These are phyloP conservation scores for Cymodocea nodosa DNA, from an alignment of 116 monocot genomes.

Conservation along the genomic window DNA sequence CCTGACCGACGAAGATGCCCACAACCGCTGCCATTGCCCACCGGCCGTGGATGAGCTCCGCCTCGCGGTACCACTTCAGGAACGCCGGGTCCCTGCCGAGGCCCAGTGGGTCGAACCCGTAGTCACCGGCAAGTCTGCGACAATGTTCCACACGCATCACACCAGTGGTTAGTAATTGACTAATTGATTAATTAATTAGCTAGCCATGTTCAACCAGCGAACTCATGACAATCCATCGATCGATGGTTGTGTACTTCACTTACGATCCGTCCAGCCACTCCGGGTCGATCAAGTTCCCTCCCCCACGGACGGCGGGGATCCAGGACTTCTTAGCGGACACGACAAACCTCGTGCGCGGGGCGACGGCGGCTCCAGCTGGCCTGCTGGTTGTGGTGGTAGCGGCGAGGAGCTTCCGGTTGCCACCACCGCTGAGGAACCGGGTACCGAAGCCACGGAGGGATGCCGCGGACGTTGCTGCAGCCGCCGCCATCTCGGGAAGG, in stretches of 20 bases:
- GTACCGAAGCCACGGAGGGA: slow-evolving; percentile 1
- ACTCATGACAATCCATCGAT: neutral
- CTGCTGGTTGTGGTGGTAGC: neutral
- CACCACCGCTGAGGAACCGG: slow-evolving; percentile 6
- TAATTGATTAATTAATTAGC: neutral
- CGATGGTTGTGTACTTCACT: slow-evolving; percentile 17
- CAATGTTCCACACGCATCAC: neutral
- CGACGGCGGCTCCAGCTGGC: too few species aligned
- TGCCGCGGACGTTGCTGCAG: slow-evolving; percentile 4
- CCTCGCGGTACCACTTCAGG: slow-evolving; percentile 98
- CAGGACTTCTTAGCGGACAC: slow-evolving; percentile 74
- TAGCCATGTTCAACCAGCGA: neutral
- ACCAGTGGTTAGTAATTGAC: neutral
- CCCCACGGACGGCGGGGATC: slow-evolving; percentile 65
- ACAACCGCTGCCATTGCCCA: slow-evolving; percentile 97
- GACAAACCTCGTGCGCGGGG: slow-evolving; percentile 26
- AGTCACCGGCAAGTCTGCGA: slow-evolving; percentile 81
- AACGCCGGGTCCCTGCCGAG: slow-evolving; percentile 93
- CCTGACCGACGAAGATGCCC: slow-evolving; percentile 97
- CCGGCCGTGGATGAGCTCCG: slow-evolving; percentile 94
- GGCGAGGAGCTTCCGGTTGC: neutral
- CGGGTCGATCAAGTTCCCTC: slow-evolving; percentile 71
- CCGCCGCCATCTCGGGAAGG: neutral
- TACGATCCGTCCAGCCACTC: slow-evolving; percentile 98
- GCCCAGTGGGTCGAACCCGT: slow-evolving; percentile 91